Percentiles rank a stretch among this genome's conserved stretches.
These are phyloP conservation scores for Linanthus parryae DNA, from an alignment of 148 eudicot species.

Conservation along the genomic window DNA sequence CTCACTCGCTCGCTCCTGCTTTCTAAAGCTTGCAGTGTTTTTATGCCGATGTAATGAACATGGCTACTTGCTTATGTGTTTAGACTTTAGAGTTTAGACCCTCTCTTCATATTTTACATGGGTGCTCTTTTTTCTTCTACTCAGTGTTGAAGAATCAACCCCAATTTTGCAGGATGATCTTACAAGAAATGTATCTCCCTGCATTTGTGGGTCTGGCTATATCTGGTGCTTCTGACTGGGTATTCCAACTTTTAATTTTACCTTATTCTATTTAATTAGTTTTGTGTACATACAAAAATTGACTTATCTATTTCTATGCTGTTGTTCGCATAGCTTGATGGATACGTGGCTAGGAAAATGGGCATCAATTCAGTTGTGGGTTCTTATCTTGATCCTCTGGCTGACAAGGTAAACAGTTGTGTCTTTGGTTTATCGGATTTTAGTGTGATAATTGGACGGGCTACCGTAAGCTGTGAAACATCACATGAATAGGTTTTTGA, in stretches of 20 bases:
- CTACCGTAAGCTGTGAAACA: neutral
- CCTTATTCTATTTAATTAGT: neutral
- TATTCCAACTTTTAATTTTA: constrained; percentile 20
- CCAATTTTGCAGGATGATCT: constrained; percentile 76
- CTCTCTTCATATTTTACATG: too few relatives aligned
- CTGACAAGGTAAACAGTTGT: constrained; percentile 75
- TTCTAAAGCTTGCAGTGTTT: too few relatives aligned
- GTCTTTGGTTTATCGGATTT: neutral
- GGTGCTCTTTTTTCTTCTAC: too few relatives aligned
- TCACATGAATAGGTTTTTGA: neutral
- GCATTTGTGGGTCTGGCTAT: constrained; percentile 82
- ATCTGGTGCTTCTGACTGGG: constrained; percentile 98
- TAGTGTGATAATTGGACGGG: neutral
- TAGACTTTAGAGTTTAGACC: too few relatives aligned
- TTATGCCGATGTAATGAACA: too few relatives aligned
- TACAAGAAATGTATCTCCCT: constrained; percentile 85
- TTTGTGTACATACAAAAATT: neutral
- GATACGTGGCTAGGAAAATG: constrained; percentile 90
- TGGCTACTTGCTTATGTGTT: too few relatives aligned
- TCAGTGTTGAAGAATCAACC: too few relatives aligned
- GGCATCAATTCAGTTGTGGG: constrained; percentile 90
- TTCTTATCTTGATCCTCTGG: constrained; percentile 98
- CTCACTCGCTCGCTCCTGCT: too few relatives aligned
- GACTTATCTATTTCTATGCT: neutral
- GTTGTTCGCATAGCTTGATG: constrained; percentile 64